Evolutionary conservation across 163 green algal genomes (phyloP), one percentile per base, ranked within the genome.

Genomic region (Coccomyxa subellipsoidea): DNA sequence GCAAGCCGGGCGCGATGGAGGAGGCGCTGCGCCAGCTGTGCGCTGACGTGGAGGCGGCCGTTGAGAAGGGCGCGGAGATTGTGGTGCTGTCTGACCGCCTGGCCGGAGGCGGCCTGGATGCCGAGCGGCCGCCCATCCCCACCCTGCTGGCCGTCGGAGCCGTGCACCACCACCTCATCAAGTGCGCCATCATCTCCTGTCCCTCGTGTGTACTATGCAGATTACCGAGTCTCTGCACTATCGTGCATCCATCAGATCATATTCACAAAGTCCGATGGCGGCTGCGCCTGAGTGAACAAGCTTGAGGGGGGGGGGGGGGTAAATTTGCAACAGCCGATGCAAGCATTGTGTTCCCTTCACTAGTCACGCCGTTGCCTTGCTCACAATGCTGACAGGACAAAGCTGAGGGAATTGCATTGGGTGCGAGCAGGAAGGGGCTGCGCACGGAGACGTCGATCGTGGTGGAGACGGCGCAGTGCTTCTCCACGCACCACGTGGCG

Each of bases 101-200:
- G n/a, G 47, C 80, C 3, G 75, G 83, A 73, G 78, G 76, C 72
- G 54, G 66, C 37, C 84, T 94, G 84, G 78, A 90, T 32, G 78
- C 87, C 59, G 78, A 81, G 32, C 38, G 38, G 23, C 92, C 94
- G 29, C 93, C 95, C 47, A 98, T 99, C 85, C 96, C 97, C 34
- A 89, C 92, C 34, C 91, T 99, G 81, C 89, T 99, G 77, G 96
- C 94, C 0, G 91, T 95, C 4, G 97, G 97, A 27, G 95, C 97
- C 2, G 95, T 99, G 76, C 97, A 99, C 90, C 97, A 99, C 89
- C 94, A 99, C 91, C 94, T 99, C 66, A 99, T 99, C 90, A 84
- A 78, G 86, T 82, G 72, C 38, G 70, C 3, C 59, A 21, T 35
- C 23, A 73, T 35, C 40, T 71, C 29, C 47, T 38, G 4, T n/a